These are phyloP conservation scores for Phtheirospermum japonicum DNA, from an alignment of 257 asterid species.

Conservation along the genomic window DNA sequence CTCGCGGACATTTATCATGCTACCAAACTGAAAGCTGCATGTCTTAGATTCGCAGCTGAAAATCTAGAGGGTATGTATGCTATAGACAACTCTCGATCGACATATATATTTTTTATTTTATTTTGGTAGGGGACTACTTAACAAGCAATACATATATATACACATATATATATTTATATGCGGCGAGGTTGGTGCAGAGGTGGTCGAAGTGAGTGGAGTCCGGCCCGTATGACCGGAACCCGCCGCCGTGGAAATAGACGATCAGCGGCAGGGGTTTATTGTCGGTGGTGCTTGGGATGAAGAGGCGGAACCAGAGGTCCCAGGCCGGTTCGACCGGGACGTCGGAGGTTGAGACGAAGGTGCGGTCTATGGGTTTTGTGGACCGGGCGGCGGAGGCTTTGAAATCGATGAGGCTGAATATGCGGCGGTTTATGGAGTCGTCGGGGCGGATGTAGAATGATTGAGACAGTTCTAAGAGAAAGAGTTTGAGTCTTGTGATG, in stretches of 20 bases:
- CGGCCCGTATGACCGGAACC: slow-evolving; percentile 28
- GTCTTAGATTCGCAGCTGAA: too few relatives aligned
- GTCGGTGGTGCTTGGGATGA: slow-evolving; percentile 25
- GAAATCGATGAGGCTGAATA: slow-evolving; percentile 24
- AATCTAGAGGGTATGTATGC: too few relatives aligned
- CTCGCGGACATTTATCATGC: too few relatives aligned
- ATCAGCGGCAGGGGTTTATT: slow-evolving; percentile 30
- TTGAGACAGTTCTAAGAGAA: background rate
- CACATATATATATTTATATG: too few relatives aligned
- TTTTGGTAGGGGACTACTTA: too few relatives aligned
- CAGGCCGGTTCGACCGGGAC: slow-evolving; percentile 30
- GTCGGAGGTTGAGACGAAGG: slow-evolving; percentile 23
- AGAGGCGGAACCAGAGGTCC: slow-evolving; percentile 38
- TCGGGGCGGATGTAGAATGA: slow-evolving; percentile 9
- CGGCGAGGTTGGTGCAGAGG: slow-evolving; percentile 35
- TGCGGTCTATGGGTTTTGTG: slow-evolving; percentile 29
- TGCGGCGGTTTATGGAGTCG: slow-evolving; percentile 28
- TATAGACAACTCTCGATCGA: too few relatives aligned
- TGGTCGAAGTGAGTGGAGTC: slow-evolving; percentile 24
- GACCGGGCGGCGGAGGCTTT: slow-evolving; percentile 27
- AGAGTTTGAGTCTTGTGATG: slow-evolving; percentile 26
- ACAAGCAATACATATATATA: too few relatives aligned
- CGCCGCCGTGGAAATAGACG: slow-evolving; percentile 43
- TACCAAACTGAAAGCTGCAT: too few relatives aligned
- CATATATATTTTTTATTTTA: too few relatives aligned